A percentile compares a stretch with the other conserved stretches of the same genome.
Conservation (phyloP, 768 basidiomycete species). For the Boletus rubescentipes region DNA sequence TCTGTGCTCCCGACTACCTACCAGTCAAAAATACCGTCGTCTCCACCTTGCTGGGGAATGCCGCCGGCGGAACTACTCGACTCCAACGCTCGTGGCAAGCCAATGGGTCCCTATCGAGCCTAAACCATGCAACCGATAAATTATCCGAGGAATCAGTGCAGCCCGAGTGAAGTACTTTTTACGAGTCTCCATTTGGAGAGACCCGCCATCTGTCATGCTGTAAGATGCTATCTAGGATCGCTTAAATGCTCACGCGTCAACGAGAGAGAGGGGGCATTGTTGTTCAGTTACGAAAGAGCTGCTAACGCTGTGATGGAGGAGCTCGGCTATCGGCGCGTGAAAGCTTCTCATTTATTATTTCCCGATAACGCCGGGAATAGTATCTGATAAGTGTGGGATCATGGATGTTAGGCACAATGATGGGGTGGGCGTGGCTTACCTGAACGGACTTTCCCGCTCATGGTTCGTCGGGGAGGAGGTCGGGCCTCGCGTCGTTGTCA, state of each 20-base stretch:
- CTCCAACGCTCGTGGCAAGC: neutral
- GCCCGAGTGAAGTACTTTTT: neutral
- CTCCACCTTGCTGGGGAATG: neutral
- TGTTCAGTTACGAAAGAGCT: neutral
- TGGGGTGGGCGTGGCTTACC: neutral
- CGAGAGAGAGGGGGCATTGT: neutral
- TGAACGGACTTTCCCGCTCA: neutral
- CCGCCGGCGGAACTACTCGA: neutral
- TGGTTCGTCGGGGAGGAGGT: constrained; percentile 3
- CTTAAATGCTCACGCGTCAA: constrained; percentile 1
- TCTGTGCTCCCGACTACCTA: neutral
- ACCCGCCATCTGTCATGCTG: neutral
- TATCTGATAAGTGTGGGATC: constrained; percentile 10
- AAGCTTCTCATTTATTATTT: neutral
- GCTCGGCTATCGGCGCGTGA: constrained; percentile 6
- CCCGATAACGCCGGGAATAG: constrained; percentile 3
- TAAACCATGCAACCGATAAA: constrained; percentile 3
- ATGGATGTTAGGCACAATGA: constrained; percentile 19
- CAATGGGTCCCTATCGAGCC: neutral
- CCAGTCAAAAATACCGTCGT: neutral
- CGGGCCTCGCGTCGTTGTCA: constrained; percentile 8
- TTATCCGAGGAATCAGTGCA: neutral
- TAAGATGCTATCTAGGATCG: neutral
- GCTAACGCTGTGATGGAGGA: neutral
- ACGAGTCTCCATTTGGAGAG: neutral